A percentile compares a stretch with the other conserved stretches of the same genome.
Evolutionary conservation across 73 alveolate species (phyloP).

Genomic region (Paramecium primaurelia): DNA sequence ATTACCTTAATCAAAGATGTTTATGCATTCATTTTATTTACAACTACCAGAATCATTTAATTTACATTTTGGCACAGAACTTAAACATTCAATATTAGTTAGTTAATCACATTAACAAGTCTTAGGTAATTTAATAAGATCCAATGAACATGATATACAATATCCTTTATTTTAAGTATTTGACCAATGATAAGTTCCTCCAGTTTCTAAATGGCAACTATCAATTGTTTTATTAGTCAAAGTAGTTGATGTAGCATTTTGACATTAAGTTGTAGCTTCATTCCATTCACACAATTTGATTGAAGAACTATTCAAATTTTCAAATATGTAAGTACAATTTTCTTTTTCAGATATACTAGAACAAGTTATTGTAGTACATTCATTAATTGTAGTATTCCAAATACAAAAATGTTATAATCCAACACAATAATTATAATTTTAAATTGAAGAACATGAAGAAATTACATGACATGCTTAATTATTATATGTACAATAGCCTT

Average conservation of each 20-base stretch:
- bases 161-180: background rate
- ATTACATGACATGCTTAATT: background rate
- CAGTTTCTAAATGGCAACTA: background rate
- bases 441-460: background rate
- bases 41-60: background rate
- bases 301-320: background rate
- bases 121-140: background rate
- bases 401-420: background rate
- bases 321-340: background rate
- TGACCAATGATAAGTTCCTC: background rate
- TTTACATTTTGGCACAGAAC: background rate
- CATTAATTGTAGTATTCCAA: background rate
- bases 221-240: background rate
- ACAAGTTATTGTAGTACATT: background rate
- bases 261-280: background rate
- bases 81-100: background rate
- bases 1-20: background rate
- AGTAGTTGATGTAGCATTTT: background rate
- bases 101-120: background rate
- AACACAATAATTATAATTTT: background rate
- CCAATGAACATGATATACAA: background rate
- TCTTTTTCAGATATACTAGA: background rate
- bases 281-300: background rate
- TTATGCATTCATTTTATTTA: background rate
- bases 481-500: background rate